These are phyloP conservation scores for Sclerotinia borealis DNA, from an alignment of 2,329 filamentous ascomycete species.

Conservation along the genomic window DNA sequence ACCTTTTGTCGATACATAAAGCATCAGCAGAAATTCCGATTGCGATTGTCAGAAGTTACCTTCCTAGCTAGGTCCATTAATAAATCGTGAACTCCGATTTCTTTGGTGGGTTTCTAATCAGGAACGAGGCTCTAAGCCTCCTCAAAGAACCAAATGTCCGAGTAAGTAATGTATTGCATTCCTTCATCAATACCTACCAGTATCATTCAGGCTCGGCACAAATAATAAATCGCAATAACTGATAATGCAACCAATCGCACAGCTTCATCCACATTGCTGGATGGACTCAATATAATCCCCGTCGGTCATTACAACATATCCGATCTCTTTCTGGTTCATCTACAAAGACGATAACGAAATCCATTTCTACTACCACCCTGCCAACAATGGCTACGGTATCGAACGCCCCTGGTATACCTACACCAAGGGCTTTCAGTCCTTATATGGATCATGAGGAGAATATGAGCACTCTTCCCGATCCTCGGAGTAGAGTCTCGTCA, in stretches of 20 bases:
- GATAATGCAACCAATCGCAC: conserved; percentile 10
- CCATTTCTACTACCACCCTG: conserved; percentile 35
- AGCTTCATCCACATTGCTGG: conserved; percentile 48
- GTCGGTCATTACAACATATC: conserved; percentile 8
- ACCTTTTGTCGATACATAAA: not conserved
- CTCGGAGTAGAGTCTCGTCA: conserved; percentile 48
- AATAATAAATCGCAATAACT: not conserved
- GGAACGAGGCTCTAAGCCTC: conserved; percentile 13
- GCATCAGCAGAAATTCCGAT: not conserved
- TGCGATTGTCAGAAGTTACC: not conserved
- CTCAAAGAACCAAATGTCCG: conserved; percentile 8
- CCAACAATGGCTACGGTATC: conserved; percentile 35
- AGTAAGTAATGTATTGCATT: not conserved
- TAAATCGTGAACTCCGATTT: conserved; percentile 4
- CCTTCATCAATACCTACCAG: not conserved
- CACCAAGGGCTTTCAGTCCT: conserved; percentile 27
- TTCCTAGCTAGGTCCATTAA: not conserved
- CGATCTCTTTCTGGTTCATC: conserved; percentile 7
- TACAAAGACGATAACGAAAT: conserved; percentile 30
- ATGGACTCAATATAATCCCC: conserved; percentile 42
- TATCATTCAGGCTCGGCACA: not conserved
- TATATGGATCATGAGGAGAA: conserved; percentile 49
- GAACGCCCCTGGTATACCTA: conserved; percentile 22
- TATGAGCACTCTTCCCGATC: conserved; percentile 65
- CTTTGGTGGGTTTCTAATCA: conserved; percentile 6